Evolutionary conservation across 129 eudicot genomes (phyloP), one percentile per base, ranked within the genome.

Genomic region (Calendula officinalis): DNA sequence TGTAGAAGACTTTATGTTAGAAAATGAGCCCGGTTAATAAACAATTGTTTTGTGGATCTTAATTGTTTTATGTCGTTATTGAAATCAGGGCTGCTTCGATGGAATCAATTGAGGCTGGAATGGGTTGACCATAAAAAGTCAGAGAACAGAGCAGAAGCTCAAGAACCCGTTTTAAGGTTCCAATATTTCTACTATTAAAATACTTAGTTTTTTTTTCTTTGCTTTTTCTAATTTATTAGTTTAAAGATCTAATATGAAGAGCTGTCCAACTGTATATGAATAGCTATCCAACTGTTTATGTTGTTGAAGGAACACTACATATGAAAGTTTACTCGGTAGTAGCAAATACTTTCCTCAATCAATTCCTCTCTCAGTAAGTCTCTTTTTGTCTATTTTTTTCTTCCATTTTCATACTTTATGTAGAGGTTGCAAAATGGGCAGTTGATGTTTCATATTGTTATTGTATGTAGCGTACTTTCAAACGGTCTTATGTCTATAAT

Each of bases 311-410:
- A 70, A 81, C 73, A 83, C 82, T 12, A 66, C 80, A 53, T 76
- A 74, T 22, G 94, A 85, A 35, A 78, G 79, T 72, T 73, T 85
- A 72, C 86, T 89, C 4, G 79, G 87, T 51, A 78, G 83, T 10
- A 75, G 62, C 67, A 78, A 81, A 57, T 55, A 68, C 8, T 89
- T 85, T 33, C 71, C 84, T 8, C 83, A 67, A 51, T 79, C 87
- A 17, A 77, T 85, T 68, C 94, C 94, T 60, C 84, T 89, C 22
- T 52, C 83, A 2, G 90, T 85, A 55, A 85, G 89, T 76, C 46
- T 33, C 7, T 32, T 1, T 48, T 48, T 45, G n/a, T 39, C 40
- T 14, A 60, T 32, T 37, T 62, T 8, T 38, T 32, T 6, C 43
- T 39, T 37, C 5, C 55, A 70, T 54, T 67, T 38, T 8, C 43